phyloP scores from a whole-genome alignment of 495 filamentous ascomycete species.

The Aspergillus egyptiacus region DNA sequence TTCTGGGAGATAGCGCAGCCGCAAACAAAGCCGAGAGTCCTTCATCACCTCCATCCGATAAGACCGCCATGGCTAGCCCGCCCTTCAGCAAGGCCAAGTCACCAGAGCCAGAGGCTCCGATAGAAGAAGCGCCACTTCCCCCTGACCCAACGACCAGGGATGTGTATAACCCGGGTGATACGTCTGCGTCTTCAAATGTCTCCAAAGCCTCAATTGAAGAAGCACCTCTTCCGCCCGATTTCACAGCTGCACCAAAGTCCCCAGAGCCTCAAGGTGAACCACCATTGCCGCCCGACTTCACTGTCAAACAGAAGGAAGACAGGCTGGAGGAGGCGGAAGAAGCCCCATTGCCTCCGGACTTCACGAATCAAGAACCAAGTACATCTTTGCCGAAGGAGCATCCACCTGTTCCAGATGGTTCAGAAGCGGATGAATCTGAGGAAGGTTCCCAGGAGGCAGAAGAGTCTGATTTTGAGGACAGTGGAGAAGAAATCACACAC shows the following conservation, averaged over 20 bases:
- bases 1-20: conserved; percentile 29
- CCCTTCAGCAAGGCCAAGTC: conserved; percentile 22
- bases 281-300: conserved; percentile 28
- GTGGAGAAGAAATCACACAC: conserved; percentile 48
- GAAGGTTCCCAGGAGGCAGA: conserved; percentile 35
- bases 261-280: conserved; percentile 22
- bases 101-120: conserved; percentile 20
- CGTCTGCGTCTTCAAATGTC: conserved; percentile 59
- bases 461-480: conserved; percentile 34
- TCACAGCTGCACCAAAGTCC: conserved; percentile 30
- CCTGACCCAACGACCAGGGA: conserved; percentile 71
- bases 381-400: conserved; percentile 19
- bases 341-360: conserved; percentile 35
- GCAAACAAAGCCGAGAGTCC: conserved; percentile 26
- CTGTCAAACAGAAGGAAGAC: conserved; percentile 5
- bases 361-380: conserved; percentile 16
- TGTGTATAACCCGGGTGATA: conserved; percentile 58
- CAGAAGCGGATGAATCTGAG: conserved; percentile 28
- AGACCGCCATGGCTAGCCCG: conserved; percentile 24
- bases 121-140: conserved; percentile 57
- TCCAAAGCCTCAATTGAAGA: conserved; percentile 46
- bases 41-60: conserved; percentile 35
- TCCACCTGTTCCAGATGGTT: conserved; percentile 7
- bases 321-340: conserved; percentile 12
- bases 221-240: conserved; percentile 59